A percentile compares a stretch with the other conserved stretches of the same genome.
phyloP scores from a whole-genome alignment of 176 grass and related monocot species.

The Areca catechu region DNA sequence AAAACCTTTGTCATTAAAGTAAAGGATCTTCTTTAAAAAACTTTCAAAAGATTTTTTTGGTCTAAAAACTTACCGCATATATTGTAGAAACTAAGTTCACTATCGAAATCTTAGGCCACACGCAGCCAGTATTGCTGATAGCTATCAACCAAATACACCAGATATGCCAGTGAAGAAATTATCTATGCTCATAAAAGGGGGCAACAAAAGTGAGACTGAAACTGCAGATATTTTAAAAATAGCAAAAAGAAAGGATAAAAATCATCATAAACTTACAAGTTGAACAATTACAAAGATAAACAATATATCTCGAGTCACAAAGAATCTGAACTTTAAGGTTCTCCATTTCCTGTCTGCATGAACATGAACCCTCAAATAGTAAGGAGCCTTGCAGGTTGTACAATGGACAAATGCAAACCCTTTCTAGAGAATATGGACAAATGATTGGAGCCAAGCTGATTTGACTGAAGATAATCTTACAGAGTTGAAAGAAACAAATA shows the following conservation, averaged over 20 bases:
- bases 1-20: too few relatives aligned
- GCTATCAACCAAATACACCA: slow-evolving; percentile 85
- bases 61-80: slow-evolving; percentile 79
- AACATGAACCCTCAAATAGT: slow-evolving; percentile 91
- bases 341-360: slow-evolving; percentile 99
- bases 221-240: not conserved
- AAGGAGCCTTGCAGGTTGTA: slow-evolving; percentile 98
- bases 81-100: slow-evolving; percentile 97
- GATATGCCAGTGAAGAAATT: slow-evolving; percentile 76
- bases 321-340: slow-evolving; percentile 94
- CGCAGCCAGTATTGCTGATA: slow-evolving; percentile 89
- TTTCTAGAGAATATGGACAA: slow-evolving; percentile 50
- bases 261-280: slow-evolving; percentile 45
- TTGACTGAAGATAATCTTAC: too few relatives aligned
- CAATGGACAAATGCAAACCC: slow-evolving; percentile 99
- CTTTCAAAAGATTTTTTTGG: not conserved
- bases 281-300: slow-evolving; percentile 93
- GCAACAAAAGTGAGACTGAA: slow-evolving; percentile 2
- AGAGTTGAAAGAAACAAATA: too few relatives aligned
- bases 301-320: slow-evolving; percentile 95
- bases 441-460: not conserved
- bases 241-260: slow-evolving; percentile 2
- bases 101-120: slow-evolving; percentile 76
- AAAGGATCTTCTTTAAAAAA: not conserved
- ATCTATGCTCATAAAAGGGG: slow-evolving; percentile 35